Conservation (phyloP, 2,329 filamentous ascomycete genomes). For the Davidsoniella neocaledoniae region DNA sequence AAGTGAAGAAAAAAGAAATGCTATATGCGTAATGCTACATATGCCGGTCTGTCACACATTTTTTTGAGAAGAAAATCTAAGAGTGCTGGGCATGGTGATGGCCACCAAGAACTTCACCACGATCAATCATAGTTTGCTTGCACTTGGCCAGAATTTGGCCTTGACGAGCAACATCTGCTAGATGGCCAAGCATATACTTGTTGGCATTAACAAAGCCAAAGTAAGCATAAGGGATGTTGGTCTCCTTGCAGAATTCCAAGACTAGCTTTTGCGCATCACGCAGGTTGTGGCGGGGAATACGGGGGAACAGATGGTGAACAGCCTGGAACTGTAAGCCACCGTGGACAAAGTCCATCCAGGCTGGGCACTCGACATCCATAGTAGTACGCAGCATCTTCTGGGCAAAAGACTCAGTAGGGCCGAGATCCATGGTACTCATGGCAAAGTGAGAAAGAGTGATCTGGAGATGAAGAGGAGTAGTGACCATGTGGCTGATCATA, state of each 20-base stretch:
- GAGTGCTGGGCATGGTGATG: conserved; percentile 12
- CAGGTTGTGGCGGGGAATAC: conserved; percentile 73
- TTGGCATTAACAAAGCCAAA: conserved; percentile 78
- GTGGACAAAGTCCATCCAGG: conserved; percentile 79
- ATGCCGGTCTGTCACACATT: background rate
- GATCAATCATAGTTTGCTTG: conserved; percentile 25
- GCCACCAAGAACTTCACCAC: conserved; percentile 11
- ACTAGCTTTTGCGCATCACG: conserved; percentile 59
- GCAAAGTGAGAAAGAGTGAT: conserved; percentile 87
- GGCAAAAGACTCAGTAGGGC: conserved; percentile 69
- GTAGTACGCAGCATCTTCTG: conserved; percentile 85
- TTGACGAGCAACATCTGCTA: conserved; percentile 67
- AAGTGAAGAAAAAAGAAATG: background rate
- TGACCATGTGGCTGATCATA: conserved; percentile 63
- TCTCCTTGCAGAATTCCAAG: conserved; percentile 65
- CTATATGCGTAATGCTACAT: background rate
- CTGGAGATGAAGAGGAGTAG: conserved; percentile 70
- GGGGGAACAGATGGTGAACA: conserved; percentile 71
- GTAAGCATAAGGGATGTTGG: conserved; percentile 67
- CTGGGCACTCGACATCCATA: conserved; percentile 81
- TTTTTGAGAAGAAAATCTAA: conserved; percentile 5
- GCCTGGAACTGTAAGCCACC: conserved; percentile 82
- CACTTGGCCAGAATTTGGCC: conserved; percentile 63
- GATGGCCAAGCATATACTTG: conserved; percentile 56
- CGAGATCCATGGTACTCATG: conserved; percentile 80